Conservation (phyloP, 2,329 filamentous ascomycete genomes). For the Colletotrichum truncatum region DNA sequence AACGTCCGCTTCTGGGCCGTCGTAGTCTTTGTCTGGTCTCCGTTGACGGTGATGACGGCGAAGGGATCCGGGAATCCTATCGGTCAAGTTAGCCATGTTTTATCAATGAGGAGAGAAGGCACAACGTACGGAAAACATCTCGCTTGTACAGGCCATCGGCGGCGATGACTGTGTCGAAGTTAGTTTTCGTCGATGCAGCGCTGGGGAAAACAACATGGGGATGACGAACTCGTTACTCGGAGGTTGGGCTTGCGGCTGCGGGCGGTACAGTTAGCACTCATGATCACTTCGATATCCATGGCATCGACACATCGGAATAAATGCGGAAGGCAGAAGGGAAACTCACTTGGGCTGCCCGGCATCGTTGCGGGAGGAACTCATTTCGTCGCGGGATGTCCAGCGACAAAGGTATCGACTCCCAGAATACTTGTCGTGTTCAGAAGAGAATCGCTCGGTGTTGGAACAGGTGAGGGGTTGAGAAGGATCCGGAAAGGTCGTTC, state of each 20-base stretch:
- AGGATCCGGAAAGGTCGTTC: slow-evolving; percentile 5
- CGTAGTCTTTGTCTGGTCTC: slow-evolving; percentile 98
- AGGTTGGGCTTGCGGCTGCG: slow-evolving; percentile 79
- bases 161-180: slow-evolving; percentile 81
- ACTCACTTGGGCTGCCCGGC: slow-evolving; percentile 47
- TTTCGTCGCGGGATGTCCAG: slow-evolving; percentile 30
- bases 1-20: slow-evolving; percentile 96
- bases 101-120: neutral
- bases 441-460: slow-evolving; percentile 9
- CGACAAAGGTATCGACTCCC: slow-evolving; percentile 30
- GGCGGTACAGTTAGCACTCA: slow-evolving; percentile 7
- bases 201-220: slow-evolving; percentile 32
- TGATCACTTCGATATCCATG: neutral
- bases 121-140: slow-evolving; percentile 93
- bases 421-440: slow-evolving; percentile 18
- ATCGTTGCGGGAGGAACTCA: slow-evolving; percentile 43
- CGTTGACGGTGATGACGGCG: slow-evolving; percentile 94
- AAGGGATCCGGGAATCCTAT: slow-evolving; percentile 97
- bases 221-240: slow-evolving; percentile 84
- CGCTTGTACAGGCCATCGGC: slow-evolving; percentile 98
- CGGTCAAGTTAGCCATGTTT: slow-evolving; percentile 36
- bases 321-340: neutral
- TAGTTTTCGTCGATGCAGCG: slow-evolving; percentile 40
- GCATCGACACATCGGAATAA: neutral
- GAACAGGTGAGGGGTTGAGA: slow-evolving; percentile 24